Evolutionary conservation across 2,329 filamentous ascomycete species (phyloP).

Genomic region (Aureobasidium sp.): DNA sequence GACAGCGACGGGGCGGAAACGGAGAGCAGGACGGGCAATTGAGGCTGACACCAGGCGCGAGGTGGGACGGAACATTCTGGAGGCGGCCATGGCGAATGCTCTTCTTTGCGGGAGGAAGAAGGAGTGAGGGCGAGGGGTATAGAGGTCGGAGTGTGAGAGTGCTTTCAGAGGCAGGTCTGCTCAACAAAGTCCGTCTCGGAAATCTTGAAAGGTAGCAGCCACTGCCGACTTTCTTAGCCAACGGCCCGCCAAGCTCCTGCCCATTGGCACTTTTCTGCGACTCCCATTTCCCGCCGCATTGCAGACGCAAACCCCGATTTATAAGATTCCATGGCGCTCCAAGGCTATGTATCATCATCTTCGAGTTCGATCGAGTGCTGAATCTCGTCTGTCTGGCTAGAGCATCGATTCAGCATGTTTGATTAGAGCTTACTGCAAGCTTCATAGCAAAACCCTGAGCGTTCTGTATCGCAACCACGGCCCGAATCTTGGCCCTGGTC

Average conservation of each 20-base stretch:
- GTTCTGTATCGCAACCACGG: not conserved
- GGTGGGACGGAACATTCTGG: slow-evolving; percentile 56
- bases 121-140: slow-evolving; percentile 1
- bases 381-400: not conserved
- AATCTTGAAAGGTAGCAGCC: not conserved
- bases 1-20: slow-evolving; percentile 39
- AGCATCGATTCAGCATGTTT: not conserved
- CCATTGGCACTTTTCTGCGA: not conserved
- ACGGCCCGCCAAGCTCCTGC: not conserved
- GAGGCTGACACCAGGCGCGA: slow-evolving; percentile 52
- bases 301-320: not conserved
- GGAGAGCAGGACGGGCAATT: slow-evolving; percentile 45
- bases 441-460: not conserved
- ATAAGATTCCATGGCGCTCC: too few species aligned
- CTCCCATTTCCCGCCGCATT: not conserved
- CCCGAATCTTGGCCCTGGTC: not conserved
- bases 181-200: not conserved
- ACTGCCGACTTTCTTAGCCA: not conserved
- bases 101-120: not conserved
- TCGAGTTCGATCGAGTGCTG: not conserved
- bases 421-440: not conserved
- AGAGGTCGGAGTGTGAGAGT: not conserved
- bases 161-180: not conserved
- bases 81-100: slow-evolving; percentile 42
- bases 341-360: not conserved